Percentiles rank a stretch among this genome's conserved stretches.
phyloP scores from a whole-genome alignment of 163 green algal species.

The Scenedesmus sp. region DNA sequence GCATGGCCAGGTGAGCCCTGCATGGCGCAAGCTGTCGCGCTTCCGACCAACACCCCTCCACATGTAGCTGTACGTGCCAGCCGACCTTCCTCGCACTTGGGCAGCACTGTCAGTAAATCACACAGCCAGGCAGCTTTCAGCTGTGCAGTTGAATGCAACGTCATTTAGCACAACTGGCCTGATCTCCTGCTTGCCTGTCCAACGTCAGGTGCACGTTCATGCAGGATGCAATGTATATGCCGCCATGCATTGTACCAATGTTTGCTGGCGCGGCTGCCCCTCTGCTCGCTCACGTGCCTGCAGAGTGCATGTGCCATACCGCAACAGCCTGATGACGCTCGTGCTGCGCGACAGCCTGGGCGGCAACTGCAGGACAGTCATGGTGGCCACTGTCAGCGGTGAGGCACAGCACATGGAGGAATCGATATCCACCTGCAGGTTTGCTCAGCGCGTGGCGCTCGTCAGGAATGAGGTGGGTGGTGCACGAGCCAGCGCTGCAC shows the following conservation, averaged over 20 bases:
- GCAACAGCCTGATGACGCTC: constrained; percentile 87
- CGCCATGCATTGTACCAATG: not conserved
- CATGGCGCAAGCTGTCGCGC: too few species aligned
- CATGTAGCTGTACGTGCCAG: too few species aligned
- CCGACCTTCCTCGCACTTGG: too few species aligned
- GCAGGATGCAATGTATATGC: too few species aligned
- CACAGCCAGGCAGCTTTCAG: too few species aligned
- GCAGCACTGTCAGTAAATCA: too few species aligned
- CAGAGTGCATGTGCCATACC: constrained; percentile 82
- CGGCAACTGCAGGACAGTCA: constrained; percentile 87
- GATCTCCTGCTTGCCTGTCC: too few species aligned
- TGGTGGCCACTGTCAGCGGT: constrained; percentile 82
- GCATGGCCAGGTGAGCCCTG: constrained; percentile 60
- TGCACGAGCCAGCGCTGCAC: not conserved
- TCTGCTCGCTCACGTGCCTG: not conserved
- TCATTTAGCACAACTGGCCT: too few species aligned
- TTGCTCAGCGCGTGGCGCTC: constrained; percentile 78
- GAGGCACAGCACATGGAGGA: constrained; percentile 76
- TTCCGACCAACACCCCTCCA: too few species aligned
- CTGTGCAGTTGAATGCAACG: too few species aligned
- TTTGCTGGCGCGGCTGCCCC: not conserved
- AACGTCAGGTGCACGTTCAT: too few species aligned
- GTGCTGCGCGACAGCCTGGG: constrained; percentile 82
- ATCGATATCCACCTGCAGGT: constrained; percentile 80
- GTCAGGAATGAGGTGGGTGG: constrained; percentile 72